Percentiles rank a stretch among this genome's conserved stretches.
phyloP scores from a whole-genome alignment of 495 filamentous ascomycete genomes.

The Penicilliopsis zonata region DNA sequence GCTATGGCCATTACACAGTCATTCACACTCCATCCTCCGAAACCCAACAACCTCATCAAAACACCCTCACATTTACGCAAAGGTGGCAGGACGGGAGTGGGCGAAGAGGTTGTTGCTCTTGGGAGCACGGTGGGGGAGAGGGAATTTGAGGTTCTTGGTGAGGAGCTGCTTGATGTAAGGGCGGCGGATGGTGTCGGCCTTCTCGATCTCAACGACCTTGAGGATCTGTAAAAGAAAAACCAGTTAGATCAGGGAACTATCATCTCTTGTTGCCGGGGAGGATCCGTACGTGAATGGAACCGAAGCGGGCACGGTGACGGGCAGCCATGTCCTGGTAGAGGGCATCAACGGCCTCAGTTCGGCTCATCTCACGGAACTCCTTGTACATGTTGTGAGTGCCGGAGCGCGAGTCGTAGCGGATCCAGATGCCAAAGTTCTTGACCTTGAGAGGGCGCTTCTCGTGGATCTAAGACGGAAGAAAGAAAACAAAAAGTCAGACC shows the following conservation, averaged over 20 bases:
- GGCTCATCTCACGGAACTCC: slow-evolving; percentile 97
- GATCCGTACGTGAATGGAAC: slow-evolving; percentile 82
- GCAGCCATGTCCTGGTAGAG: slow-evolving; percentile 99
- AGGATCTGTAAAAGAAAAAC: slow-evolving; percentile 57
- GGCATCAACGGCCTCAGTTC: slow-evolving; percentile 86
- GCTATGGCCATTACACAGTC: slow-evolving; percentile 37
- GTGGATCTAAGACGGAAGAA: slow-evolving; percentile 53
- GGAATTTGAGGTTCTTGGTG: slow-evolving; percentile 91
- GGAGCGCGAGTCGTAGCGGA: slow-evolving; percentile 98
- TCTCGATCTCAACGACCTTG: slow-evolving; percentile 92
- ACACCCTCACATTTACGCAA: slow-evolving; percentile 45
- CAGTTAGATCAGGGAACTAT: slow-evolving; percentile 16
- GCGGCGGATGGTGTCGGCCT: slow-evolving; percentile 82
- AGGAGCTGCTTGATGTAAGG: slow-evolving; percentile 99
- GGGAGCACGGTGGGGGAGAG: slow-evolving; percentile 87
- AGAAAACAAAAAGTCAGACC: slow-evolving; percentile 1
- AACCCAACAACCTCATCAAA: too few species aligned
- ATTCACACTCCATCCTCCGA: slow-evolving; percentile 32
- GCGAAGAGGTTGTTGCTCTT: slow-evolving; percentile 86
- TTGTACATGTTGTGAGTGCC: slow-evolving; percentile 99
- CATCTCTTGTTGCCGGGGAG: background rate
- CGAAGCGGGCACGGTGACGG: slow-evolving; percentile 92
- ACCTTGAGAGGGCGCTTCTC: slow-evolving; percentile 98
- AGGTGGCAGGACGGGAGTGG: slow-evolving; percentile 84
- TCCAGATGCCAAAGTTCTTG: slow-evolving; percentile 99